phyloP scores from a whole-genome alignment of 345 rosid genomes.

The Lenwebbia sp. region DNA sequence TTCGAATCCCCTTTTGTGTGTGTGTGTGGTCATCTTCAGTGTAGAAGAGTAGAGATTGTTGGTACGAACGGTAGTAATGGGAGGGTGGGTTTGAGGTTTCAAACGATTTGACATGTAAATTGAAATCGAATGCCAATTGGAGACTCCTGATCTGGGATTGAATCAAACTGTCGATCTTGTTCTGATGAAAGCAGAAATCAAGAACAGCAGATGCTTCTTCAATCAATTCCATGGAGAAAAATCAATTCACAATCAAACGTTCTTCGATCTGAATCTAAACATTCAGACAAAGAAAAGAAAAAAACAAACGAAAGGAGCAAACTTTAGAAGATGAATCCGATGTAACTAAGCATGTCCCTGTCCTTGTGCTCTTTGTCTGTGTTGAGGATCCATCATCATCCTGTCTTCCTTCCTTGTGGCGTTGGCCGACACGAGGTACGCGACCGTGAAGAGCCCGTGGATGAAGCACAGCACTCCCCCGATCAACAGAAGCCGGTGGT shows the following conservation, averaged over 20 bases:
- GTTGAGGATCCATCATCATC: no score
- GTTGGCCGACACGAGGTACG: constrained; percentile 69
- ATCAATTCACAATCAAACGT: neutral
- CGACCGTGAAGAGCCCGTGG: constrained; percentile 55
- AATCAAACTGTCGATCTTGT: neutral
- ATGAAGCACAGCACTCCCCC: constrained; percentile 85
- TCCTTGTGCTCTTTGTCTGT: no score
- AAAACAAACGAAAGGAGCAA: neutral
- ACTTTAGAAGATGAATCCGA: neutral
- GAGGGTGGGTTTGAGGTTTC: neutral
- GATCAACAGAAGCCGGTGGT: constrained; percentile 45
- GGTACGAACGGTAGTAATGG: neutral
- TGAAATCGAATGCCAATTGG: neutral
- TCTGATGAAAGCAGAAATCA: neutral
- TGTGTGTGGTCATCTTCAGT: neutral
- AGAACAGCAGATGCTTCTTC: neutral
- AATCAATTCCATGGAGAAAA: neutral
- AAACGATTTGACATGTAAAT: neutral
- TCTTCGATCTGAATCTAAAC: neutral
- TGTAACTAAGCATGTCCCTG: neutral
- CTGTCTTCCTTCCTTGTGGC: constrained; percentile 38
- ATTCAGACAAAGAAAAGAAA: no score
- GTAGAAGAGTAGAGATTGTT: neutral
- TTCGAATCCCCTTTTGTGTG: neutral
- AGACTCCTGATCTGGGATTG: neutral